Evolutionary conservation across 2,329 filamentous ascomycete genomes (phyloP).

Genomic region (Metarhizium album): DNA sequence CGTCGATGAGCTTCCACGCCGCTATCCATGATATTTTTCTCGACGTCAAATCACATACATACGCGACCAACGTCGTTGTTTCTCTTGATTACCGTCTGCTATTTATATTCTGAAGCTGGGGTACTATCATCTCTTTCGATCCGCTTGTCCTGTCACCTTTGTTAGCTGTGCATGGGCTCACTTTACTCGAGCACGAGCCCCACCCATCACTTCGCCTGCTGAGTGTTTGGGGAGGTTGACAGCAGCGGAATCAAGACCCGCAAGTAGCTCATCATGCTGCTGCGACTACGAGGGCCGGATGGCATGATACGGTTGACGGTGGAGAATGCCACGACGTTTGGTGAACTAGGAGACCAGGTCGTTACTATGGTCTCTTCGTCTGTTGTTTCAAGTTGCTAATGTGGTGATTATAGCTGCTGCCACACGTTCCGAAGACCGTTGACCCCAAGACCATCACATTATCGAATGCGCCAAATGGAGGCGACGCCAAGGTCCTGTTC

Average conservation of each 20-base stretch:
- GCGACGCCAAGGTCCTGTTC: conserved; percentile 45
- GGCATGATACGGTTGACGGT: conserved; percentile 82
- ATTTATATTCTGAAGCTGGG: background rate
- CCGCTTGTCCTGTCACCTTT: background rate
- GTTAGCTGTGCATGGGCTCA: background rate
- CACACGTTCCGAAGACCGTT: conserved; percentile 50
- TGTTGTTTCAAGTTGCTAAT: background rate
- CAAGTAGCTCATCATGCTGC: conserved; percentile 49
- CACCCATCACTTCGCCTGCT: background rate
- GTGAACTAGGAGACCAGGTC: conserved; percentile 45
- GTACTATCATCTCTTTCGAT: background rate
- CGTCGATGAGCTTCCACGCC: conserved; percentile 9
- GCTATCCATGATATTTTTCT: background rate
- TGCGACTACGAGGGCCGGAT: conserved; percentile 82
- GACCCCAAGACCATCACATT: conserved; percentile 49
- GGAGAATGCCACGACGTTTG: conserved; percentile 64
- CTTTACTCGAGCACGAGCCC: background rate
- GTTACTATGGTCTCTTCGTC: background rate
- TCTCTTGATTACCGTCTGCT: background rate
- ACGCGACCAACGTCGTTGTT: background rate
- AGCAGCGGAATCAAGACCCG: background rate
- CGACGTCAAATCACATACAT: background rate
- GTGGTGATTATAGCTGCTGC: conserved; percentile 36
- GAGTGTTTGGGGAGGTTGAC: background rate
- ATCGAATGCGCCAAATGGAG: conserved; percentile 49